A percentile compares a stretch with the other conserved stretches of the same genome.
phyloP scores from a whole-genome alignment of 1,284 basidiomycete genomes.

The Termitomyces sp. region DNA sequence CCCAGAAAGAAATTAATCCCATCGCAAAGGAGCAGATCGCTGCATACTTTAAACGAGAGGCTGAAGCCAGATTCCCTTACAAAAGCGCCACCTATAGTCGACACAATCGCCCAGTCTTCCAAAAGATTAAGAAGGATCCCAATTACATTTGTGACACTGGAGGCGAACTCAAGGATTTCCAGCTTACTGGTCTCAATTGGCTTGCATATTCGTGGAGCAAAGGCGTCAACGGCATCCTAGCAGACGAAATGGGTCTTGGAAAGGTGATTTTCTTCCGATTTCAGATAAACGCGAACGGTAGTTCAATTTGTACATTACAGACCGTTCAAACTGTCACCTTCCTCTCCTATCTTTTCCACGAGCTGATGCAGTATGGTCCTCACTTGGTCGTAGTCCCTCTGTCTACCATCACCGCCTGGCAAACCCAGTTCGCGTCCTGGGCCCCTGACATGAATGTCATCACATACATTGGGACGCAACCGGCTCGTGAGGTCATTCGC shows the following conservation, averaged over 20 bases:
- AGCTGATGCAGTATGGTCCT: slow-evolving; percentile 91
- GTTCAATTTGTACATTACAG: slow-evolving; percentile 31
- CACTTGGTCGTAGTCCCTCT: slow-evolving; percentile 98
- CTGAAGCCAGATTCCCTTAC: slow-evolving; percentile 80
- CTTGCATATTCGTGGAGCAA: slow-evolving; percentile 94
- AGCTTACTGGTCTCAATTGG: slow-evolving; percentile 98
- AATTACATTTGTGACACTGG: slow-evolving; percentile 78
- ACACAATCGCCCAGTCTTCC: slow-evolving; percentile 75
- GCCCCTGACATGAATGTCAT: slow-evolving; percentile 97
- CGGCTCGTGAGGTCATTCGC: slow-evolving; percentile 87
- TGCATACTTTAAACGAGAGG: slow-evolving; percentile 75
- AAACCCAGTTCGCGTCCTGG: slow-evolving; percentile 92
- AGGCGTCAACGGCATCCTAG: slow-evolving; percentile 94
- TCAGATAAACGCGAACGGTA: slow-evolving; percentile 2
- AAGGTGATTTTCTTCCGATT: slow-evolving; percentile 58
- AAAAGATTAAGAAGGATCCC: slow-evolving; percentile 87
- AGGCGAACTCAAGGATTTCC: slow-evolving; percentile 94
- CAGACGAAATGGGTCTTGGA: slow-evolving; percentile 99
- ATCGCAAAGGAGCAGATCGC: slow-evolving; percentile 77
- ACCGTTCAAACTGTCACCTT: slow-evolving; percentile 97
- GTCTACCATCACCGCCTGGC: slow-evolving; percentile 98
- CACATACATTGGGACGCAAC: slow-evolving; percentile 90
- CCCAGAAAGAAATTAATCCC: slow-evolving; percentile 72
- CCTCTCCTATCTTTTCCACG: slow-evolving; percentile 93
- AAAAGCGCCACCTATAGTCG: slow-evolving; percentile 74